These are phyloP conservation scores for Trypethelium eluteriae DNA, from an alignment of 495 filamentous ascomycete species.

Conservation along the genomic window DNA sequence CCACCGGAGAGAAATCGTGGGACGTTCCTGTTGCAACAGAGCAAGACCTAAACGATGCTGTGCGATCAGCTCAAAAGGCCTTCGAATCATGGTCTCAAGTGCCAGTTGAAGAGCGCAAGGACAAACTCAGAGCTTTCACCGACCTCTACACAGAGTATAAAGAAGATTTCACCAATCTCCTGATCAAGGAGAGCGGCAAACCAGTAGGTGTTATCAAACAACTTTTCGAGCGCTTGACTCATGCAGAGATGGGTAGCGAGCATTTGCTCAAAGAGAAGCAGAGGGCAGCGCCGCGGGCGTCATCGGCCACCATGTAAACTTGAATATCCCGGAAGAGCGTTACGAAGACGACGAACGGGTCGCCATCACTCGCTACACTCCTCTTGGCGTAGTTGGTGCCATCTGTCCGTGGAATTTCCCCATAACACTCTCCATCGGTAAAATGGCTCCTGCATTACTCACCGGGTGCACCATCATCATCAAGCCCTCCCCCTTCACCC, in stretches of 20 bases:
- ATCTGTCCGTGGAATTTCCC: slow-evolving; percentile 54
- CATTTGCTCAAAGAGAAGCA: slow-evolving; percentile 24
- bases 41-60: slow-evolving; percentile 50
- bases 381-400: slow-evolving; percentile 35
- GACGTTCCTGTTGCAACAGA: slow-evolving; percentile 47
- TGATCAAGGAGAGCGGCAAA: slow-evolving; percentile 54
- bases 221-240: neutral
- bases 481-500: slow-evolving; percentile 54
- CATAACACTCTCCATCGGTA: slow-evolving; percentile 26
- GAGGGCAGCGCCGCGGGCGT: slow-evolving; percentile 15
- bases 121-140: slow-evolving; percentile 47
- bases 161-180: slow-evolving; percentile 42
- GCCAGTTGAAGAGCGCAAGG: slow-evolving; percentile 48
- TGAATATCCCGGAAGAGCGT: slow-evolving; percentile 35
- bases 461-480: slow-evolving; percentile 58
- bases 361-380: slow-evolving; percentile 29
- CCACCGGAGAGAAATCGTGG: slow-evolving; percentile 44
- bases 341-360: slow-evolving; percentile 37
- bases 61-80: slow-evolving; percentile 41
- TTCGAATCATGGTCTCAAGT: slow-evolving; percentile 47
- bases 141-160: slow-evolving; percentile 41
- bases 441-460: slow-evolving; percentile 36
- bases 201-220: slow-evolving; percentile 33
- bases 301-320: slow-evolving; percentile 26
- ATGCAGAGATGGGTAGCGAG: slow-evolving; percentile 11